Evolutionary conservation across 2,329 filamentous ascomycete genomes (phyloP), one percentile per base, ranked within the genome.

Genomic region (Fusarium armeniacum): DNA sequence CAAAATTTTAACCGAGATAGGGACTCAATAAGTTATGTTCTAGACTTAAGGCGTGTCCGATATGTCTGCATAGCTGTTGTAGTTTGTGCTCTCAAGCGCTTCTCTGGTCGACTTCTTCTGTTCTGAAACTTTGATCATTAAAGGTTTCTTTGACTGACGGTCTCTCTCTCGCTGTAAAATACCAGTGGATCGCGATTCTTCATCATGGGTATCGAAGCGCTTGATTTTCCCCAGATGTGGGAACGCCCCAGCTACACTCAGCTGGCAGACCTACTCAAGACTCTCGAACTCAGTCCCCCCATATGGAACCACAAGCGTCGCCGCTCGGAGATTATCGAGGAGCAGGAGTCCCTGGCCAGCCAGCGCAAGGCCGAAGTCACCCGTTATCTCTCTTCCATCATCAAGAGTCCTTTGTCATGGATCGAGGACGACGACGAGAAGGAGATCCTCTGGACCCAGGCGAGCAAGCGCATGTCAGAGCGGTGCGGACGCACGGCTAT

Each of bases 181-280:
- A 40, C 7, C 36, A 40, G 36, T 40, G 36, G n/a, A 22, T 20
- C 36, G 36, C n/a, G 36, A 40, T 40, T n/a, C 16, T 41, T 15
- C 40, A 66, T 40, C 24, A 80, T 79, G 78, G 75, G 73, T 26
- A 69, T 79, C 33, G 76, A 68, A 51, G 80, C 55, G 74, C 80
- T 59, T 79, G 92, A 95, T 76, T 87, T 97, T 28, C 93, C 94
- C n/a, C 92, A 94, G 75, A 85, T 95, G 67, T 93, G 94, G 85
- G 87, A 91, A 73, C 91, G 88, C 75, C 94, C 94, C 9, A 83
- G 89, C 22, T 90, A 88, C 62, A 81, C 83, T 33, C 83, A 86
- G 6, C 84, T 98, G 46, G 80, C 93, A 51, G 80, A 84, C 28
- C 87, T 88, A 28, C 87, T 98, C n/a, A 81, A 87, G 35, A 81